A percentile compares a stretch with the other conserved stretches of the same genome.
Evolutionary conservation across 148 eudicot species (phyloP).

Genomic region (Nepenthes mirabilis): DNA sequence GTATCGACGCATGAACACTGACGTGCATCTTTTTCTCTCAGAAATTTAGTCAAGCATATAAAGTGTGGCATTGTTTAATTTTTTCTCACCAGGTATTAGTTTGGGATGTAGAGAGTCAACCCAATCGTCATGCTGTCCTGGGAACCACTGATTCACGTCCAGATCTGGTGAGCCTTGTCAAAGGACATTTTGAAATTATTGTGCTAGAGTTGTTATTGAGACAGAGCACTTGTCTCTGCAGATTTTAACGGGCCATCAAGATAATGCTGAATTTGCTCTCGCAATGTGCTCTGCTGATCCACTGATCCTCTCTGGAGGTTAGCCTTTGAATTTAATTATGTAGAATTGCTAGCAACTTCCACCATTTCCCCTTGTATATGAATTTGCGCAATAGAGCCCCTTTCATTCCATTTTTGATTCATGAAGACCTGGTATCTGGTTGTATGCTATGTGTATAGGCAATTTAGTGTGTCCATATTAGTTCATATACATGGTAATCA

Average conservation of each 20-base stretch:
- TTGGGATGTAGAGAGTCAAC: conserved; percentile 94
- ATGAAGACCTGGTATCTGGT: neutral
- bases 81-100: conserved; percentile 54
- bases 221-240: conserved; percentile 20
- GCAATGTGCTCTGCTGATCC: conserved; percentile 85
- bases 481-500: neutral
- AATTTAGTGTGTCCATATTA: neutral
- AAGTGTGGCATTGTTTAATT: neutral
- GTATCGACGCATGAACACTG: no score
- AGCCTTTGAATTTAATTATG: neutral
- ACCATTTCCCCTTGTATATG: neutral
- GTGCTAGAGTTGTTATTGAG: conserved; percentile 2
- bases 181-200: neutral
- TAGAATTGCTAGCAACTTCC: neutral
- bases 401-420: neutral
- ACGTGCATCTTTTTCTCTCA: no score
- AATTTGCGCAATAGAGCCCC: neutral
- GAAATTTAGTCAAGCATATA: no score
- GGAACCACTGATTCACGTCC: conserved; percentile 75
- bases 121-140: conserved; percentile 73
- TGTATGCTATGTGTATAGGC: neutral
- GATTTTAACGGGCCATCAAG: conserved; percentile 78
- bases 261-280: conserved; percentile 85
- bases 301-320: conserved; percentile 90
- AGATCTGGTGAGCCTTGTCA: conserved; percentile 53